phyloP scores from a whole-genome alignment of 2,329 filamentous ascomycete genomes.

The Aspergillus tanneri region DNA sequence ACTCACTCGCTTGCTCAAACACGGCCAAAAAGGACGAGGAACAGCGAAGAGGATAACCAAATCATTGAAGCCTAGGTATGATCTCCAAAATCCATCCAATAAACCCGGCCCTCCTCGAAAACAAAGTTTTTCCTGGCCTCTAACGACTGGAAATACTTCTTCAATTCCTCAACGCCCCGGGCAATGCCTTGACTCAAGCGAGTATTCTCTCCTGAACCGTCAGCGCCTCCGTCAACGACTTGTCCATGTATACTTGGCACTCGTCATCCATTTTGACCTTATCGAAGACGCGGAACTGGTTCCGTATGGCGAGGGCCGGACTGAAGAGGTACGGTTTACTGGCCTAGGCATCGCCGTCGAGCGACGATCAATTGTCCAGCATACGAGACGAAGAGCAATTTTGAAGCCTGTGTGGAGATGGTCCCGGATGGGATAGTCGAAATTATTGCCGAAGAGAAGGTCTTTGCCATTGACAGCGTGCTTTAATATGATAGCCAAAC shows the following conservation, averaged over 20 bases:
- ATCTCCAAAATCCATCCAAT: constrained; percentile 79
- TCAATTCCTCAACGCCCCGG: constrained; percentile 52
- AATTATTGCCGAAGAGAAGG: constrained; percentile 92
- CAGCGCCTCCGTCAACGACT: constrained; percentile 66
- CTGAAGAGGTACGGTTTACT: constrained; percentile 86
- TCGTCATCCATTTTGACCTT: constrained; percentile 31
- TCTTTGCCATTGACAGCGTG: constrained; percentile 64
- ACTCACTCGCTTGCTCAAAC: background rate
- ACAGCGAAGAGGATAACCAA: constrained; percentile 15
- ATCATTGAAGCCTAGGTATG: constrained; percentile 83
- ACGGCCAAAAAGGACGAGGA: constrained; percentile 3
- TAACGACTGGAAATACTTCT: constrained; percentile 61
- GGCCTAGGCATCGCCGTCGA: constrained; percentile 86
- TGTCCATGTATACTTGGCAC: constrained; percentile 52
- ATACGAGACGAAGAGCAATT: constrained; percentile 79
- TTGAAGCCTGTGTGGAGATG: constrained; percentile 82
- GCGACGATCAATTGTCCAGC: constrained; percentile 84
- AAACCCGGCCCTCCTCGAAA: constrained; percentile 62
- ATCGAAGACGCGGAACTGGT: constrained; percentile 67
- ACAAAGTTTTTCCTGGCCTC: constrained; percentile 56
- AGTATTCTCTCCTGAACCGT: constrained; percentile 49
- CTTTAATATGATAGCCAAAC: constrained; percentile 75
- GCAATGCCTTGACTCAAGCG: too few species aligned
- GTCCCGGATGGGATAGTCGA: constrained; percentile 85
- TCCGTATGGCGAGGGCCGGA: constrained; percentile 75